These are phyloP conservation scores for Scutellaria baicalensis DNA, from an alignment of 257 asterid genomes.

Conservation along the genomic window DNA sequence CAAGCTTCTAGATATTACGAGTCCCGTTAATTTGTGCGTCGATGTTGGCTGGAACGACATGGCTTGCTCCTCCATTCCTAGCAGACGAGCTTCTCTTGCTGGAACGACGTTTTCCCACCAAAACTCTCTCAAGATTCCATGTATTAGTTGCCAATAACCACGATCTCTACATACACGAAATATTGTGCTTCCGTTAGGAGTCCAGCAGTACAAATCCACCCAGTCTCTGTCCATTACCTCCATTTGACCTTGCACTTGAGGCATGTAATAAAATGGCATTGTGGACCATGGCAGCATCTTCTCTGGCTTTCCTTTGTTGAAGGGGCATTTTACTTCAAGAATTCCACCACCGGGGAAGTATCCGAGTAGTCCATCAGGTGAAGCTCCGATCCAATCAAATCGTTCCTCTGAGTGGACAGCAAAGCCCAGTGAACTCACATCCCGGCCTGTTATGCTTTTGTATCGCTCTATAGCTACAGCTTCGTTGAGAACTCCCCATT, in stretches of 20 bases:
- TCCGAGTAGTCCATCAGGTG: conserved; percentile 86
- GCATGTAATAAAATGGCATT: conserved; percentile 92
- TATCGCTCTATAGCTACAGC: conserved; percentile 73
- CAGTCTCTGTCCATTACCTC: conserved; percentile 89
- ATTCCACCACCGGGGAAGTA: conserved; percentile 65
- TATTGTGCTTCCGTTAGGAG: conserved; percentile 79
- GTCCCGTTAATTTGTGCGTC: conserved; percentile 66
- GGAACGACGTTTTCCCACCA: conserved; percentile 98
- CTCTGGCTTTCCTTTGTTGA: conserved; percentile 86
- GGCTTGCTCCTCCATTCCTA: conserved; percentile 68
- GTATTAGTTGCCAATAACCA: conserved; percentile 66
- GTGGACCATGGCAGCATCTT: conserved; percentile 68
- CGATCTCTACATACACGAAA: conserved; percentile 73
- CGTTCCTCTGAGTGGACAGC: conserved; percentile 66
- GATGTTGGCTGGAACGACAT: conserved; percentile 54
- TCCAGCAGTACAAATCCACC: conserved; percentile 96
- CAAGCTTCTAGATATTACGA: conserved; percentile 61
- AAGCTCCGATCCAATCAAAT: conserved; percentile 84
- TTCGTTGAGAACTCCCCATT: conserved; percentile 91
- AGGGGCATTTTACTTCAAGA: conserved; percentile 95
- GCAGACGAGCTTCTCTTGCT: conserved; percentile 60
- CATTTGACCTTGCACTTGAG: conserved; percentile 98
- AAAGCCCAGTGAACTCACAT: conserved; percentile 68
- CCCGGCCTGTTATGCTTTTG: conserved; percentile 80
- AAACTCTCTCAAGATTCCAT: conserved; percentile 65